Evolutionary conservation across 345 rosid species (phyloP).

Genomic region (Orychophragmus violaceus): DNA sequence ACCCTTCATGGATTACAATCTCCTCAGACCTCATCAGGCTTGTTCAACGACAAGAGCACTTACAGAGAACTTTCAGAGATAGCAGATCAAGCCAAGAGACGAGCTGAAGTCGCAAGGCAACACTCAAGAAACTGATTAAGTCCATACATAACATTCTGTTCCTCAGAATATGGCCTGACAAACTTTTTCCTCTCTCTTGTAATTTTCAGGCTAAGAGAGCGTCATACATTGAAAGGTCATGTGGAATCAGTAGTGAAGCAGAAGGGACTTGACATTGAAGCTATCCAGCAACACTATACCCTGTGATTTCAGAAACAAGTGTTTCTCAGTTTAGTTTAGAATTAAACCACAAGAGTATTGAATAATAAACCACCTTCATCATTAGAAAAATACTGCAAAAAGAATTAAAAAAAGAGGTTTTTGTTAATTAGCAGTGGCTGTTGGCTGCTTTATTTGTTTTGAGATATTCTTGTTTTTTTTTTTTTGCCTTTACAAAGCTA

Average conservation of each 20-base stretch:
- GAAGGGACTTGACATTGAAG: constrained; percentile 84
- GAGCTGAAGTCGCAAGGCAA: constrained; percentile 91
- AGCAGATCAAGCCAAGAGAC: constrained; percentile 85
- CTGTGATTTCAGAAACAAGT: constrained; percentile 39
- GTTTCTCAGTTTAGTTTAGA: constrained; percentile 29
- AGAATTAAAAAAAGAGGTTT: not conserved
- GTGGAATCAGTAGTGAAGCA: constrained; percentile 92
- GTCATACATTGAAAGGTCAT: constrained; percentile 84
- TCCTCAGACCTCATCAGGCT: constrained; percentile 37
- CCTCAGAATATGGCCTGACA: not conserved
- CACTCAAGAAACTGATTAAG: constrained; percentile 3
- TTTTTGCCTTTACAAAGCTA: constrained; percentile 2
- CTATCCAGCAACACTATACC: constrained; percentile 87
- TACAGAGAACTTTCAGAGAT: constrained; percentile 70
- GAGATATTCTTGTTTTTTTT: constrained; percentile 18
- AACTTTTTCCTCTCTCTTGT: not conserved
- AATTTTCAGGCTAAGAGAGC: constrained; percentile 66
- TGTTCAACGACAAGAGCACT: constrained; percentile 50
- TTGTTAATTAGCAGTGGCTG: constrained; percentile 16
- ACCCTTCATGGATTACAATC: constrained; percentile 75
- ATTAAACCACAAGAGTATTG: constrained; percentile 21
- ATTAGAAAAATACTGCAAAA: constrained; percentile 13
- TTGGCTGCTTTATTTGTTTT: constrained; percentile 14
- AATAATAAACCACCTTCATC: constrained; percentile 15
- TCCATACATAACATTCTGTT: not conserved